phyloP scores from a whole-genome alignment of 2,329 filamentous ascomycete species.

The Alternaria solani region DNA sequence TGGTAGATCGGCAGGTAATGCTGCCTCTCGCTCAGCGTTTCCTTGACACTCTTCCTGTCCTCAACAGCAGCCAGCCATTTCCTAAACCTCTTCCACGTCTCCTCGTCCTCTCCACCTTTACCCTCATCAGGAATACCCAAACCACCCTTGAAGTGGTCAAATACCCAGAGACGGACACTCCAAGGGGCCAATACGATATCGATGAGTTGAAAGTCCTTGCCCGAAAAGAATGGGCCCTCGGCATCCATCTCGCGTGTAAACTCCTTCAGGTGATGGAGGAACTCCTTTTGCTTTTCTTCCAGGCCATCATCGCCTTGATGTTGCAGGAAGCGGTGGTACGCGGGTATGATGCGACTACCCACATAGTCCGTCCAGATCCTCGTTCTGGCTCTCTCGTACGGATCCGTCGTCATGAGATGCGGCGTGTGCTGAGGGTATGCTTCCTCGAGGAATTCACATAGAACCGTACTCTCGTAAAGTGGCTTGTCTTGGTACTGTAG shows the following conservation, averaged over 20 bases:
- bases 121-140: slow-evolving; percentile 60
- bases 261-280: slow-evolving; percentile 66
- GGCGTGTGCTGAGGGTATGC: slow-evolving; percentile 64
- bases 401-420: slow-evolving; percentile 65
- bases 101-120: slow-evolving; percentile 61
- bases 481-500: slow-evolving; percentile 65
- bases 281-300: slow-evolving; percentile 64
- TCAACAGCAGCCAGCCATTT: slow-evolving; percentile 69
- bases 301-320: slow-evolving; percentile 50
- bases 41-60: slow-evolving; percentile 67
- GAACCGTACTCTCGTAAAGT: slow-evolving; percentile 75
- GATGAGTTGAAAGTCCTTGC: slow-evolving; percentile 68
- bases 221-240: slow-evolving; percentile 72
- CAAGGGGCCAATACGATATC: slow-evolving; percentile 76
- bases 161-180: slow-evolving; percentile 64
- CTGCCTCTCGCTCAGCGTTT: slow-evolving; percentile 73
- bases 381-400: slow-evolving; percentile 70
- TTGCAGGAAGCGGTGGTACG: slow-evolving; percentile 69
- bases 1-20: slow-evolving; percentile 73
- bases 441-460: slow-evolving; percentile 80
- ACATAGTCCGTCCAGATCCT: slow-evolving; percentile 80
- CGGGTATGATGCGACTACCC: slow-evolving; percentile 70
- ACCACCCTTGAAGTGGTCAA: slow-evolving; percentile 76
- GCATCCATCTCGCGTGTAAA: slow-evolving; percentile 69
- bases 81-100: slow-evolving; percentile 70